phyloP scores from a whole-genome alignment of 2,329 filamentous ascomycete genomes.

The Aureobasidium melanogenum region DNA sequence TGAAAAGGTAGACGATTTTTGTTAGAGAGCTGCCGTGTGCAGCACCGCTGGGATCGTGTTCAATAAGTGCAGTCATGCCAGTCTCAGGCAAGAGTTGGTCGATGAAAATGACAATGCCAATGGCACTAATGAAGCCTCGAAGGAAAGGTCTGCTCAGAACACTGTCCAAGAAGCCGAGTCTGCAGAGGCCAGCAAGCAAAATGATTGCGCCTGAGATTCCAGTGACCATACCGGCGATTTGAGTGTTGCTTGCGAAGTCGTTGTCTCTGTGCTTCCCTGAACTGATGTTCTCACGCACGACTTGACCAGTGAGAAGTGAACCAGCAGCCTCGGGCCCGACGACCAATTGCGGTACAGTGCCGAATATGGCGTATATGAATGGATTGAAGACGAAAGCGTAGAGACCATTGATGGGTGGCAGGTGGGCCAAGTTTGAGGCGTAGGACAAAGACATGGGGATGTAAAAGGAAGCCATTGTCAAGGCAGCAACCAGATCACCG shows the following conservation, averaged over 20 bases:
- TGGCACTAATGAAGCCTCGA: constrained; percentile 91
- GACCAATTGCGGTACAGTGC: constrained; percentile 86
- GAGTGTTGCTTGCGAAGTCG: constrained; percentile 63
- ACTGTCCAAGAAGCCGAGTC: constrained; percentile 87
- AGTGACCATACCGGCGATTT: constrained; percentile 79
- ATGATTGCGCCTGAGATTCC: constrained; percentile 83
- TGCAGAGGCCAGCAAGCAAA: constrained; percentile 72
- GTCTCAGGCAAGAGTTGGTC: constrained; percentile 90
- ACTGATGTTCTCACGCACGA: constrained; percentile 70
- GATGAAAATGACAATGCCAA: constrained; percentile 91
- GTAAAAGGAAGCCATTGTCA: constrained; percentile 98
- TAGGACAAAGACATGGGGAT: constrained; percentile 94
- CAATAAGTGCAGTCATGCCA: constrained; percentile 61
- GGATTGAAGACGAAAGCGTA: constrained; percentile 94
- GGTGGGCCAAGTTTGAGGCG: constrained; percentile 83
- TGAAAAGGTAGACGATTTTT: constrained; percentile 71
- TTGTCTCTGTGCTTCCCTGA: constrained; percentile 56
- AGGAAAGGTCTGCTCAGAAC: constrained; percentile 88
- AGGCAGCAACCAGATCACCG: constrained; percentile 77
- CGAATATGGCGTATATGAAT: constrained; percentile 80
- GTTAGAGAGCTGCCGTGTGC: constrained; percentile 78
- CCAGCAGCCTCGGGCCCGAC: constrained; percentile 93
- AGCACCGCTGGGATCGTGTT: constrained; percentile 47
- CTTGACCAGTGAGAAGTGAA: constrained; percentile 78
- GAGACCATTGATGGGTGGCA: constrained; percentile 86